Base-by-base conservation (phyloP, 176 grass and related monocot genomes). In the Canna indica region DNA sequence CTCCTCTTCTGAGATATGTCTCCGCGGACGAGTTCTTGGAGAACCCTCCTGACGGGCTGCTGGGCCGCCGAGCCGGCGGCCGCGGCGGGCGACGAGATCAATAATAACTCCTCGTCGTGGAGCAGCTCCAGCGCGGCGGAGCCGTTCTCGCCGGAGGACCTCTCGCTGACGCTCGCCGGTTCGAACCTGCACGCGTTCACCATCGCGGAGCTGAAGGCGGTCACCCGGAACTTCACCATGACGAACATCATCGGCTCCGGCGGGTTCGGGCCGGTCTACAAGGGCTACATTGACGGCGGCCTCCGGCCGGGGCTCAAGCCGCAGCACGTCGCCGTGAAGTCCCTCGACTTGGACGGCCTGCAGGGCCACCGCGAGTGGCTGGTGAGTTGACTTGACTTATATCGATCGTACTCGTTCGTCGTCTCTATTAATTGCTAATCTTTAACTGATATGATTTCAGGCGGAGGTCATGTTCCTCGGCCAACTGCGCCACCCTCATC, bases 311-410 rank as follows among this genome's bases (percentile, higher is more conserved):
- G 92, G 1, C 82, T 96, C 38, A 72, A 66, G 47, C 12, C 79
- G 25, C 93, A 96, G 80, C 79, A 89, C 29, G 86, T 96, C 47
- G 93, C 93, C 17, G 93, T 96, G 54, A 96, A 96, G 88, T 91
- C 91, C 65, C 82, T 96, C 59, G 93, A 91, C 30, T 76, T 80
- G 73, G 88, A 90, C 60, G 93, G 93, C 59, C 74, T 70, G 0
- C 93, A 91, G 78, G 93, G 93, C 0, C 88, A 96, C 72, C 71
- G 88, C 53, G 93, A 96, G 82, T 96, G 93, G 93, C 83, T 96
- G 93, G 91, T 96, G 68, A 70, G 82, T 31, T 57, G 18, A 47
- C 57, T 18, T 56, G 30, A 3, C 10, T 29, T 58, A 11, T 12
- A 12, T n/a, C n/a, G n/a, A n/a, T n/a, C n/a, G n/a, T n/a, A n/a